Evolutionary conservation across 306 rosid species (phyloP).

Genomic region (Ormosia emarginata): DNA sequence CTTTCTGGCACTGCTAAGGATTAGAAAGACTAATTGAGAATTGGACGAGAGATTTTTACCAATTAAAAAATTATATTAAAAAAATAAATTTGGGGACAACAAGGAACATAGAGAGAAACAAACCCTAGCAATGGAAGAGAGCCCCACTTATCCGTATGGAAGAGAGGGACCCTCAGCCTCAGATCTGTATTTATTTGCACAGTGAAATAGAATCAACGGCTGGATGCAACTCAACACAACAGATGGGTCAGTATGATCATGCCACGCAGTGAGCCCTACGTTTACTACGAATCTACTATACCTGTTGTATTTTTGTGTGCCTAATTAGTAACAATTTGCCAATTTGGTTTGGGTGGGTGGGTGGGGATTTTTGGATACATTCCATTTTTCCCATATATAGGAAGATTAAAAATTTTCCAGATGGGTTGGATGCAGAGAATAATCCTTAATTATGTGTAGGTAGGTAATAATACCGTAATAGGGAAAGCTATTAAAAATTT

Average conservation of each 20-base stretch:
- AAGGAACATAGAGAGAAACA: slow-evolving; percentile 26
- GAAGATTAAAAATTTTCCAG: no score
- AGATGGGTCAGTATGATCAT: background rate
- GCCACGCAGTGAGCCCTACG: slow-evolving; percentile 24
- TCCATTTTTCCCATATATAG: background rate
- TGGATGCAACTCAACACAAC: background rate
- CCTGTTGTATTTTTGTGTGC: background rate
- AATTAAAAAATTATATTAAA: background rate
- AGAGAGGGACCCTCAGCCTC: slow-evolving; percentile 55
- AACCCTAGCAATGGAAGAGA: slow-evolving; percentile 58
- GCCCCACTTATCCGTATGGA: slow-evolving; percentile 66
- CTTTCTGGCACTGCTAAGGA: slow-evolving; percentile 38
- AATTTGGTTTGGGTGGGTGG: background rate
- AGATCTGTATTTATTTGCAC: slow-evolving; percentile 25
- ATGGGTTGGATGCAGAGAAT: no score
- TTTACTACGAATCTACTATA: background rate
- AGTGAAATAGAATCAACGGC: slow-evolving; percentile 36
- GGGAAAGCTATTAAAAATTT: no score
- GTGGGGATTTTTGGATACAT: background rate
- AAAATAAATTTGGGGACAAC: background rate
- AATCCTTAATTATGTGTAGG: background rate
- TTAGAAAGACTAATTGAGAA: slow-evolving; percentile 37
- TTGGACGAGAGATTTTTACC: slow-evolving; percentile 12
- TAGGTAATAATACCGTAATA: background rate
- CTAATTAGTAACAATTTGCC: background rate